Percentiles rank a stretch among this genome's conserved stretches.
These are phyloP conservation scores for Ophiostoma sp. DNA, from an alignment of 2,329 filamentous ascomycete genomes.

Conservation along the genomic window DNA sequence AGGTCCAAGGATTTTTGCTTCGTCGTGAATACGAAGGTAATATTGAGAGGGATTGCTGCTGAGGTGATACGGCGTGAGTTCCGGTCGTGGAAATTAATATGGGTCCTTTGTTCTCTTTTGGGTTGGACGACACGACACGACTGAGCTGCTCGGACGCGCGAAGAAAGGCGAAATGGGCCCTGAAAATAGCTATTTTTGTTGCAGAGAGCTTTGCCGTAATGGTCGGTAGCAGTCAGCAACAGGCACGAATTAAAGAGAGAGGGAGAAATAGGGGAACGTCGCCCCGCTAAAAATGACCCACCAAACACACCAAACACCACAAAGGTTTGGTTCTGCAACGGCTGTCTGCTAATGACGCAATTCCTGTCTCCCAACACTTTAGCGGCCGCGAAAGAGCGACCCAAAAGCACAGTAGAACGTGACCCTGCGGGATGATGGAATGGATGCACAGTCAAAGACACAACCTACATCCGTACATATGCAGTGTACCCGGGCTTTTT, in stretches of 20 bases:
- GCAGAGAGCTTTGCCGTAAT: not conserved
- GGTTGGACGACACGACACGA: not conserved
- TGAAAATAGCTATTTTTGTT: not conserved
- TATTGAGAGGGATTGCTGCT: not conserved
- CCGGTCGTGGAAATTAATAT: slow-evolving; percentile 16
- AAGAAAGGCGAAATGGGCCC: not conserved
- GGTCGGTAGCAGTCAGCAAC: slow-evolving; percentile 8
- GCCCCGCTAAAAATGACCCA: not conserved
- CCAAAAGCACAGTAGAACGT: not conserved
- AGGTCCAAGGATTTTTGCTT: not conserved
- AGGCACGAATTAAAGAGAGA: not conserved
- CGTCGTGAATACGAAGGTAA: not conserved
- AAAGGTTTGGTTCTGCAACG: slow-evolving; percentile 11
- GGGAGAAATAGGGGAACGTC: not conserved
- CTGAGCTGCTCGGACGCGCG: not conserved
- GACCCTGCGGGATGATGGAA: not conserved
- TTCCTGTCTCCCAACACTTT: not conserved
- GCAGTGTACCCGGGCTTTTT: not conserved
- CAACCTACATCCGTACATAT: not conserved
- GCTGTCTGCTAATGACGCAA: not conserved
- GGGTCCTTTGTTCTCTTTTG: not conserved
- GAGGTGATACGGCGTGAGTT: not conserved
- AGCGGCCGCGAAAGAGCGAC: not conserved
- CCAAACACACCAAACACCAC: not conserved
- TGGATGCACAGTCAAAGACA: not conserved